phyloP scores from a whole-genome alignment of 1,284 basidiomycete genomes.

The Xerocomus cyaneibrunnescens region DNA sequence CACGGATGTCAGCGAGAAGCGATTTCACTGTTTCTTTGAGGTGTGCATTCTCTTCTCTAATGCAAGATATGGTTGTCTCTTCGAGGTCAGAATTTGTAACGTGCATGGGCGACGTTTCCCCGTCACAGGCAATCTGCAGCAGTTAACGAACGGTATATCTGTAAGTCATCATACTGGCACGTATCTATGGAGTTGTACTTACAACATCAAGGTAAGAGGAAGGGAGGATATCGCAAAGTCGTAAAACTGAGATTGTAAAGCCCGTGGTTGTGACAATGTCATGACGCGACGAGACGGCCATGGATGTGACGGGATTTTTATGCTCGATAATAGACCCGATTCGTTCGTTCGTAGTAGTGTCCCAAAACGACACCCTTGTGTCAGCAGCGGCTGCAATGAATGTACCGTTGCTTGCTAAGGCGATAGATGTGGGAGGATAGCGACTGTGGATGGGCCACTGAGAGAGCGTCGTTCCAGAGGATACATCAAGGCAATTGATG shows the following conservation, averaged over 20 bases:
- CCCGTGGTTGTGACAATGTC: background rate
- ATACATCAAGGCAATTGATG: constrained; percentile 2
- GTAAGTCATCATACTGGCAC: background rate
- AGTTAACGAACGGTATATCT: too few relatives aligned
- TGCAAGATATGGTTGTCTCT: background rate
- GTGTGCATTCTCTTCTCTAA: background rate
- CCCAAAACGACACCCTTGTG: constrained; percentile 16
- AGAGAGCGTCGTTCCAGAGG: constrained; percentile 1
- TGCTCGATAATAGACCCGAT: constrained; percentile 8
- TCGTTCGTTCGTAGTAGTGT: constrained; percentile 1
- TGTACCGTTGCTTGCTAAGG: constrained; percentile 1
- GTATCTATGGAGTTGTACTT: background rate
- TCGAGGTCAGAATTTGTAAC: background rate
- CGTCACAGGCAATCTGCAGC: background rate
- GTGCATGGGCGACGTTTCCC: background rate
- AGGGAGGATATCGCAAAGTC: constrained; percentile 2
- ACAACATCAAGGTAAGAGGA: constrained; percentile 1
- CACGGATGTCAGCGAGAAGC: background rate
- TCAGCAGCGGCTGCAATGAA: constrained; percentile 2
- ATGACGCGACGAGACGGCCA: constrained; percentile 8
- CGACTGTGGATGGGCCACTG: constrained; percentile 5
- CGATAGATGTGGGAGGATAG: background rate
- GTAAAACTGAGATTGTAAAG: background rate
- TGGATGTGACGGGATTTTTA: background rate
- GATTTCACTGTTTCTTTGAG: background rate